Percentiles rank a stretch among this genome's conserved stretches.
Conservation (phyloP, 345 rosid species). For the Theobroma cacao region DNA sequence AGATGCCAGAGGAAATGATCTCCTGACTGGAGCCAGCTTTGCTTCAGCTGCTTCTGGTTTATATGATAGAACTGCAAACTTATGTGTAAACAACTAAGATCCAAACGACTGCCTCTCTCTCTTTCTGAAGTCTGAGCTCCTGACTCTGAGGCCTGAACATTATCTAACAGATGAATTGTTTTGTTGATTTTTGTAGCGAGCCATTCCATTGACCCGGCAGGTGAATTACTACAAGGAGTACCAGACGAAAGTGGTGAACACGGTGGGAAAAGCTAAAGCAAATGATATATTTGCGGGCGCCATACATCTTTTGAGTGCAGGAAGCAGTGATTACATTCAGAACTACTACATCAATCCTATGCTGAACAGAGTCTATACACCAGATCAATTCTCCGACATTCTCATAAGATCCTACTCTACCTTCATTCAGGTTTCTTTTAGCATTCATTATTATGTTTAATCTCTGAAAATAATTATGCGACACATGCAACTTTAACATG, state of each 20-base stretch:
- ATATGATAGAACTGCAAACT: conserved; percentile 59
- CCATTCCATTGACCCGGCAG: conserved; percentile 71
- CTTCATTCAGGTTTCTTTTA: conserved; percentile 67
- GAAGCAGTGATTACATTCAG: conserved; percentile 89
- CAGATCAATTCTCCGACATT: conserved; percentile 56
- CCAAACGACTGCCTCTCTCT: neutral
- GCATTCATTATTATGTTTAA: neutral
- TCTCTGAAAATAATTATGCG: neutral
- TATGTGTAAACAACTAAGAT: conserved; percentile 43
- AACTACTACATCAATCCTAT: conserved; percentile 78
- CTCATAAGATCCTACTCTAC: conserved; percentile 65
- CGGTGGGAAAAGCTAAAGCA: conserved; percentile 56
- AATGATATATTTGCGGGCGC: conserved; percentile 47
- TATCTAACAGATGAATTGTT: conserved; percentile 7
- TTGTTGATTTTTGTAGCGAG: conserved; percentile 40
- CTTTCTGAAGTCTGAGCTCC: neutral
- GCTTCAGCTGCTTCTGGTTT: conserved; percentile 90
- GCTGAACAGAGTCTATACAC: conserved; percentile 46
- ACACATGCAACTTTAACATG: neutral
- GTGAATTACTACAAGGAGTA: conserved; percentile 69
- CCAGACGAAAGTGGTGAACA: conserved; percentile 50
- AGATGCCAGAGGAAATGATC: conserved; percentile 49
- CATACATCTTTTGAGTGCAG: conserved; percentile 83
- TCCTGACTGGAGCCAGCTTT: conserved; percentile 79
- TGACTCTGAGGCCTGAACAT: neutral